phyloP scores from a whole-genome alignment of 495 filamentous ascomycete species.

The Neurospora africana region DNA sequence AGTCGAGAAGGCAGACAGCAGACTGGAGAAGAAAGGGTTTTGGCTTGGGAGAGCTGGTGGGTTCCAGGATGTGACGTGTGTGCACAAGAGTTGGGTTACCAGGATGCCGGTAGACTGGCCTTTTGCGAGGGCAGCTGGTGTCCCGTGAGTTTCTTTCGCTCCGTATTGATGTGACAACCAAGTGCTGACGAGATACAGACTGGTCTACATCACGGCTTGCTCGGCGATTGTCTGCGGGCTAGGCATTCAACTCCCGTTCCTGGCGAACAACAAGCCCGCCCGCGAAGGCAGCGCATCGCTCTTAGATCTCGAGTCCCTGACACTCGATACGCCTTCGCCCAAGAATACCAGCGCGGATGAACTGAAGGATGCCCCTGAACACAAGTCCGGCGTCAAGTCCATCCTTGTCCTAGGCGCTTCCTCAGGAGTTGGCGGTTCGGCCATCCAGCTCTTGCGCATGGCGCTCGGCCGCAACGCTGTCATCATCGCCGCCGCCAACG shows the following conservation, averaged over 20 bases:
- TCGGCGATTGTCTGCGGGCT: conserved; percentile 20
- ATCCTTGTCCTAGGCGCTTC: conserved; percentile 35
- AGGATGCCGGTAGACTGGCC: conserved; percentile 26
- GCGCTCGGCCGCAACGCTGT: conserved; percentile 20
- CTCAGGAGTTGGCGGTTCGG: conserved; percentile 29
- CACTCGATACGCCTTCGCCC: neutral
- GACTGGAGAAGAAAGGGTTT: neutral
- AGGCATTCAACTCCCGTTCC: conserved; percentile 21
- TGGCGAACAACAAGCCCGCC: conserved; percentile 8
- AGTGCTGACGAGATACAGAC: conserved; percentile 13
- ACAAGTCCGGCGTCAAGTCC: conserved; percentile 9
- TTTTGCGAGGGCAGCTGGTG: conserved; percentile 34
- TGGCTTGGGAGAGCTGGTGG: conserved; percentile 12
- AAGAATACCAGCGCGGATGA: neutral
- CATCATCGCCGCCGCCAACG: conserved; percentile 23
- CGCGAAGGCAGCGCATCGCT: neutral
- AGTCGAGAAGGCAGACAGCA: neutral
- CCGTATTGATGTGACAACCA: neutral
- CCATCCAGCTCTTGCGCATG: conserved; percentile 32
- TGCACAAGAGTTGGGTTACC: conserved; percentile 25
- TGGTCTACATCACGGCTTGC: conserved; percentile 30
- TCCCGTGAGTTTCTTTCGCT: conserved; percentile 22
- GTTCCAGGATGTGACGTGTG: conserved; percentile 30
- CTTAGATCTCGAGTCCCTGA: neutral
- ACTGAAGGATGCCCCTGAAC: neutral